phyloP scores from a whole-genome alignment of 2,329 filamentous ascomycete genomes.

The Colletotrichum sp. region DNA sequence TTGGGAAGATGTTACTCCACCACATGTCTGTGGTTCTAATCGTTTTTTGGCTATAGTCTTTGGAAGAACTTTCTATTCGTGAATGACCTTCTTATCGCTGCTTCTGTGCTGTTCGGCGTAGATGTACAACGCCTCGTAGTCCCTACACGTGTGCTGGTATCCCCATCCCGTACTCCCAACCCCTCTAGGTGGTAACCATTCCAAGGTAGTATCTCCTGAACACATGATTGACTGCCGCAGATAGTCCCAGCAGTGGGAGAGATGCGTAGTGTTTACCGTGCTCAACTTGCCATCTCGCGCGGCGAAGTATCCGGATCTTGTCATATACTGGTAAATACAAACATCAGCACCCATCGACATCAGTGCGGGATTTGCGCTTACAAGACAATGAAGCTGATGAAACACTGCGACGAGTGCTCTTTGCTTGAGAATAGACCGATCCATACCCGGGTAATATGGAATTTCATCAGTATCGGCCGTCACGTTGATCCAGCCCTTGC shows the following conservation, averaged over 20 bases:
- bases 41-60: not conserved
- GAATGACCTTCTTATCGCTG: not conserved
- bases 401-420: not conserved
- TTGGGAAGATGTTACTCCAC: not conserved
- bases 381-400: not conserved
- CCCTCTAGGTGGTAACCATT: conserved; percentile 30
- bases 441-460: not conserved
- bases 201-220: conserved; percentile 47
- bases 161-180: conserved; percentile 17
- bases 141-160: conserved; percentile 26
- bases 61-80: not conserved
- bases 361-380: not conserved
- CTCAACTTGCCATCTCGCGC: not conserved
- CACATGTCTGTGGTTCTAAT: not conserved
- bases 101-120: not conserved
- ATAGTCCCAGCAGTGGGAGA: conserved; percentile 53
- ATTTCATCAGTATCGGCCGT: not conserved
- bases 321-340: not conserved
- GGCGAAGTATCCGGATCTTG: not conserved
- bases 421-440: not conserved
- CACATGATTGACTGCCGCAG: conserved; percentile 51
- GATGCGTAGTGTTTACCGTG: conserved; percentile 31
- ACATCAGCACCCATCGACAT: not conserved
- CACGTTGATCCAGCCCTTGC: not conserved
- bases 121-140: conserved; percentile 19